These are phyloP conservation scores for Erysiphe pulchra DNA, from an alignment of 2,329 filamentous ascomycete species.

Conservation along the genomic window DNA sequence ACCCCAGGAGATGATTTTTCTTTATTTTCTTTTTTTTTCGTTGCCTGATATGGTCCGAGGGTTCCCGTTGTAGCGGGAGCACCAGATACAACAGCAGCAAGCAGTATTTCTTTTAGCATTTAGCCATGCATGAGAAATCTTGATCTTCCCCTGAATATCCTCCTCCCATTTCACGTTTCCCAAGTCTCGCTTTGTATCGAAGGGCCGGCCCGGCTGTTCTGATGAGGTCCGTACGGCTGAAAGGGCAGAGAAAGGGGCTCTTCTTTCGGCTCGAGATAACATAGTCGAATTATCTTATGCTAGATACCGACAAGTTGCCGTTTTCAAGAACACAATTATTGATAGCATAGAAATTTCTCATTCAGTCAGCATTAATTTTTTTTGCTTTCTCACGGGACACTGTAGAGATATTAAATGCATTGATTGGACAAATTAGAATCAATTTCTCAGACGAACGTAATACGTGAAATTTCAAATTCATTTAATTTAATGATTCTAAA, in stretches of 20 bases:
- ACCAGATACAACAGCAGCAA: neutral
- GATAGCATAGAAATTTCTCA: too few relatives aligned
- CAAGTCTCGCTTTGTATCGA: too few relatives aligned
- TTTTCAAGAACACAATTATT: neutral
- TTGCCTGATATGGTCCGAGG: neutral
- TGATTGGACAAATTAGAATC: too few relatives aligned
- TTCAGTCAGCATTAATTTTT: too few relatives aligned
- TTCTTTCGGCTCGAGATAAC: neutral
- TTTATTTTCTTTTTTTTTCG: neutral
- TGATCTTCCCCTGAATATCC: slow-evolving; percentile 1
- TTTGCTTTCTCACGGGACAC: too few relatives aligned
- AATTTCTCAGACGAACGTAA: too few relatives aligned
- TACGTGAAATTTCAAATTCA: too few relatives aligned
- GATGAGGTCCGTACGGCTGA: neutral
- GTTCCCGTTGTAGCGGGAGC: neutral
- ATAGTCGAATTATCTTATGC: neutral
- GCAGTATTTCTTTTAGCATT: neutral
- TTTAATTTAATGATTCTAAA: too few relatives aligned
- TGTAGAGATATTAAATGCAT: too few relatives aligned
- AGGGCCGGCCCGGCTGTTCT: too few relatives aligned
- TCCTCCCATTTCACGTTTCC: neutral
- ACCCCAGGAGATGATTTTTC: neutral
- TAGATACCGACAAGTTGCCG: neutral
- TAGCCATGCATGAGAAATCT: slow-evolving; percentile 1
- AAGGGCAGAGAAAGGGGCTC: neutral